Evolutionary conservation across 2,329 filamentous ascomycete genomes (phyloP).

Genomic region (Dryadomyces sulphureus): DNA sequence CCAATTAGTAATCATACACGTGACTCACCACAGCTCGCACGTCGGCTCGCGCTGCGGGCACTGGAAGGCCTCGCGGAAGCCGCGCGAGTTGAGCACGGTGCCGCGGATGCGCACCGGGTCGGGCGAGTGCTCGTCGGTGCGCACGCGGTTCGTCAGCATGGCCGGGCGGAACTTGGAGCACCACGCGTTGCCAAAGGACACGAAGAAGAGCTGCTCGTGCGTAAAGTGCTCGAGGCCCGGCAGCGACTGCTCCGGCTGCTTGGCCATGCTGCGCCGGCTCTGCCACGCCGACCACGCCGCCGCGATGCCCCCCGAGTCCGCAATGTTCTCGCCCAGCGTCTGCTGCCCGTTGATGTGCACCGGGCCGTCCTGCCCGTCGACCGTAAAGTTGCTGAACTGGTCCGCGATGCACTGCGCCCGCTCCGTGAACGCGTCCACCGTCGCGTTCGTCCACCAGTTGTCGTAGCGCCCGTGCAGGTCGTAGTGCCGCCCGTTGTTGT

Average conservation of each 20-base stretch:
- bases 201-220: conserved; percentile 56
- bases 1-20: no score
- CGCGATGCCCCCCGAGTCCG: conserved; percentile 51
- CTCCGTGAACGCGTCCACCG: conserved; percentile 40
- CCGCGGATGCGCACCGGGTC: conserved; percentile 45
- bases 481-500: conserved; percentile 49
- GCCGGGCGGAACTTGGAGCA: conserved; percentile 50
- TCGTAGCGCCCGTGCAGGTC: conserved; percentile 50
- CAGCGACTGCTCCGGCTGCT: conserved; percentile 20
- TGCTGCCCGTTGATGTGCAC: conserved; percentile 47
- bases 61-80: conserved; percentile 52
- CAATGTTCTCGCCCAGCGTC: conserved; percentile 57
- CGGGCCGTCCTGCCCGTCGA: conserved; percentile 38
- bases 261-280: conserved; percentile 26
- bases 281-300: conserved; percentile 53
- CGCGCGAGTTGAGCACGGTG: conserved; percentile 51
- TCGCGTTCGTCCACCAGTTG: conserved; percentile 51
- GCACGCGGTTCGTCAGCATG: conserved; percentile 39
- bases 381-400: conserved; percentile 49
- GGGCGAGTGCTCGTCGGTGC: conserved; percentile 51
- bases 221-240: conserved; percentile 47
- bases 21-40: conserved; percentile 63
- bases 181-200: conserved; percentile 50
- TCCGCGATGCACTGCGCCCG: conserved; percentile 51
- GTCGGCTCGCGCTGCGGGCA: conserved; percentile 50